A percentile compares a stretch with the other conserved stretches of the same genome.
phyloP scores from a whole-genome alignment of 2,329 filamentous ascomycete species.

The Septoria linicola region DNA sequence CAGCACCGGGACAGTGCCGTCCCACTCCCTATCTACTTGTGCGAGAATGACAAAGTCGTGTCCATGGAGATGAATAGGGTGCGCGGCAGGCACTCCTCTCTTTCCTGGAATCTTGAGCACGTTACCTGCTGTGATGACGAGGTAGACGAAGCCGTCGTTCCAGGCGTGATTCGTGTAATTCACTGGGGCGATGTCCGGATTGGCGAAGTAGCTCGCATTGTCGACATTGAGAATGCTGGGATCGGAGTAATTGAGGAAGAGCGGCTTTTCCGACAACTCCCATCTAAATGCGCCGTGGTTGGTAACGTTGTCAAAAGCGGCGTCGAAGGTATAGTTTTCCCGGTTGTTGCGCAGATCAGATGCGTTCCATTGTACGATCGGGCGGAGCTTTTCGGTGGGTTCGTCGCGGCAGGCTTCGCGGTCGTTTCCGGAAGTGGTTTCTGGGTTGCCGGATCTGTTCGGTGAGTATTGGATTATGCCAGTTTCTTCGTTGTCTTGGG shows the following conservation, averaged over 20 bases:
- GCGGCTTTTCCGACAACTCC: constrained; percentile 30
- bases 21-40: constrained; percentile 24
- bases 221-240: constrained; percentile 32
- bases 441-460: constrained; percentile 18
- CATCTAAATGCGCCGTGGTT: constrained; percentile 27
- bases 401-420: constrained; percentile 33
- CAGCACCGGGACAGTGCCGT: constrained; percentile 33
- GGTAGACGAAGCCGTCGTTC: constrained; percentile 32
- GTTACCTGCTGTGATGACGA: constrained; percentile 31
- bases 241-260: constrained; percentile 32
- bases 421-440: constrained; percentile 21
- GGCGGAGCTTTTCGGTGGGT: constrained; percentile 27
- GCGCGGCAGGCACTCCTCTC: constrained; percentile 24
- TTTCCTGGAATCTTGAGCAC: constrained; percentile 18
- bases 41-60: constrained; percentile 36
- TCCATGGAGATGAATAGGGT: constrained; percentile 35
- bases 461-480: constrained; percentile 31
- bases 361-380: constrained; percentile 33
- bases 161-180: constrained; percentile 23
- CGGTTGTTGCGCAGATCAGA: constrained; percentile 21
- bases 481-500: constrained; percentile 29
- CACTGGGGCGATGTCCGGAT: constrained; percentile 11
- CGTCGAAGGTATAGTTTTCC: constrained; percentile 29
- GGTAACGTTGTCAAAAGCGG: constrained; percentile 16
- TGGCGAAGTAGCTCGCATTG: constrained; percentile 22